These are phyloP conservation scores for Scedosporium aurantiacum DNA, from an alignment of 2,329 filamentous ascomycete species.

Conservation along the genomic window DNA sequence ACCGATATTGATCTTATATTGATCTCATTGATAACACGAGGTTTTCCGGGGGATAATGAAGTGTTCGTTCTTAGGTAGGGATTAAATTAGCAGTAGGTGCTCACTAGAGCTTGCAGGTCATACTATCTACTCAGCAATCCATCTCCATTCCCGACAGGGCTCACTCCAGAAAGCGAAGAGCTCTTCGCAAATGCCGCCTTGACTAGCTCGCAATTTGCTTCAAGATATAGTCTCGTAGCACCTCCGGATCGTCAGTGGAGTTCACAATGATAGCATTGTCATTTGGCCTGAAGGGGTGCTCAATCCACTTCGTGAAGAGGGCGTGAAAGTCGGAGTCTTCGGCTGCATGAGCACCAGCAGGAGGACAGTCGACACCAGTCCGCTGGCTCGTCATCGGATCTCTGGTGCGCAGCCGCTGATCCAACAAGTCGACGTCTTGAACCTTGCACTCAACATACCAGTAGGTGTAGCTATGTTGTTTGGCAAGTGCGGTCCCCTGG, in stretches of 20 bases:
- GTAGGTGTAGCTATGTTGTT: constrained; percentile 13
- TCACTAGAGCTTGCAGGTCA: no score
- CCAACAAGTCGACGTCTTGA: constrained; percentile 18
- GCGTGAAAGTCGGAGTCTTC: not conserved
- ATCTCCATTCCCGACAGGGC: no score
- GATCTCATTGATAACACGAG: no score
- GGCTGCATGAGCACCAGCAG: constrained; percentile 9
- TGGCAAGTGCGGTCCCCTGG: constrained; percentile 18
- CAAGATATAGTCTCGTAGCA: not conserved
- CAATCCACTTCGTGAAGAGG: not conserved
- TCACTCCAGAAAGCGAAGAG: no score
- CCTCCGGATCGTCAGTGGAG: not conserved
- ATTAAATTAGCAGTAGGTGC: no score
- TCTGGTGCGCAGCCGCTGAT: constrained; percentile 16
- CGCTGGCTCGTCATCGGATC: constrained; percentile 20
- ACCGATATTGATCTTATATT: no score
- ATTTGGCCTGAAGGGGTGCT: not conserved
- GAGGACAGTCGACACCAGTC: constrained; percentile 15
- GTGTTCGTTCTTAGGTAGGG: no score
- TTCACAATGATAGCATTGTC: not conserved
- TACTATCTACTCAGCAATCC: no score
- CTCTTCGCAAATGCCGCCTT: no score
- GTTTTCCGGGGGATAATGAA: no score
- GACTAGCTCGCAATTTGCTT: no score
- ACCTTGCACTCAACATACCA: constrained; percentile 23